Evolutionary conservation across 139 green algal genomes (phyloP).

Genomic region (Limnomonas spitsbergensis): DNA sequence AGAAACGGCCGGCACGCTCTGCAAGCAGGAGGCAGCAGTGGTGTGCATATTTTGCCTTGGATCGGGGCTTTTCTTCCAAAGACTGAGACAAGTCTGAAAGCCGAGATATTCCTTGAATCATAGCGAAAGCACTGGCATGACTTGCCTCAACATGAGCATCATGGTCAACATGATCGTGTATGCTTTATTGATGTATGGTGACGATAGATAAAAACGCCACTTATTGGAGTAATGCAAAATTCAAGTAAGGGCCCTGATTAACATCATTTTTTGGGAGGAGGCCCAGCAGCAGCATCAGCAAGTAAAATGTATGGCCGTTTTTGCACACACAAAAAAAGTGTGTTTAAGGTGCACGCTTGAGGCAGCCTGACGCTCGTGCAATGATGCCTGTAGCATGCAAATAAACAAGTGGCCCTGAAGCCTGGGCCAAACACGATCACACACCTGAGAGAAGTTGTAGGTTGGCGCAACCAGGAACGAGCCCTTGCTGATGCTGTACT

Average conservation of each 20-base stretch:
- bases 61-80: background rate
- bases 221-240: no score
- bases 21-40: background rate
- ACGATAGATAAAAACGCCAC: no score
- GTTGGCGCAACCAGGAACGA: conserved; percentile 23
- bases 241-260: no score
- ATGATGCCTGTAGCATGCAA: background rate
- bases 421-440: background rate
- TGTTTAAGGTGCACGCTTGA: no score
- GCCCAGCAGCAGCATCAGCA: no score
- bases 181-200: no score
- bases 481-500: conserved; percentile 20
- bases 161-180: no score
- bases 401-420: no score
- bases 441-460: conserved; percentile 26
- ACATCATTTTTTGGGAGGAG: no score
- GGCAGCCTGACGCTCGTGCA: background rate
- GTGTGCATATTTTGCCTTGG: no score
- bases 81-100: background rate
- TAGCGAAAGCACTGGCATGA: background rate
- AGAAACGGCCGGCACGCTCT: conserved; percentile 14
- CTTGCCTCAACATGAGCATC: background rate
- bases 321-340: no score
- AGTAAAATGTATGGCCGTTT: no score
- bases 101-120: background rate